Conservation (phyloP, 192 early-diverging fungal genomes). For the Physocladia obscura region DNA sequence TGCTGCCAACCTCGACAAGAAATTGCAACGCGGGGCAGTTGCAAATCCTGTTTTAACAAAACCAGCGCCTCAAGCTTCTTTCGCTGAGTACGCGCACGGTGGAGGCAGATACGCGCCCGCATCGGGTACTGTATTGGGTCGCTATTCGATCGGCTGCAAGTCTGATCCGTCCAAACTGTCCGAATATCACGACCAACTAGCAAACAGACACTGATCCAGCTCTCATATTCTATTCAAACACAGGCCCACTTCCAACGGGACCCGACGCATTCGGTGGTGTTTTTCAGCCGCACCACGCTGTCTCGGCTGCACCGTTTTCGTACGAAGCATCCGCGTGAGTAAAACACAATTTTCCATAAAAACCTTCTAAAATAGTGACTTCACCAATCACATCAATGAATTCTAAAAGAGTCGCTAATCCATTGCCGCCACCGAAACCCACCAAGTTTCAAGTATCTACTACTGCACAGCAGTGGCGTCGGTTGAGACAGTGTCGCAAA, state of each 20-base stretch:
- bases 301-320: neutral
- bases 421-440: conserved; percentile 24
- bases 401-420: conserved; percentile 10
- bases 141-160: too few relatives aligned
- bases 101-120: conserved; percentile 18
- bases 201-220: neutral
- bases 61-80: neutral
- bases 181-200: too few relatives aligned
- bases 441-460: conserved; percentile 24
- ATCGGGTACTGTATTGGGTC: too few relatives aligned
- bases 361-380: too few relatives aligned
- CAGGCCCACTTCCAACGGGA: neutral
- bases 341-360: too few relatives aligned
- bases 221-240: neutral
- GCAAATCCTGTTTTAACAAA: conserved; percentile 8
- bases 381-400: too few relatives aligned
- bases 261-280: conserved; percentile 18
- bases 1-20: conserved; percentile 13
- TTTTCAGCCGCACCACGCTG: conserved; percentile 18
- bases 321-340: too few relatives aligned
- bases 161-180: too few relatives aligned
- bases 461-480: too few relatives aligned
- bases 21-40: conserved; percentile 16
- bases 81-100: conserved; percentile 1
- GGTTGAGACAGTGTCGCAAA: neutral